These are phyloP conservation scores for Candida jianshihensis DNA, from an alignment of 805 yeast genomes.

Conservation along the genomic window DNA sequence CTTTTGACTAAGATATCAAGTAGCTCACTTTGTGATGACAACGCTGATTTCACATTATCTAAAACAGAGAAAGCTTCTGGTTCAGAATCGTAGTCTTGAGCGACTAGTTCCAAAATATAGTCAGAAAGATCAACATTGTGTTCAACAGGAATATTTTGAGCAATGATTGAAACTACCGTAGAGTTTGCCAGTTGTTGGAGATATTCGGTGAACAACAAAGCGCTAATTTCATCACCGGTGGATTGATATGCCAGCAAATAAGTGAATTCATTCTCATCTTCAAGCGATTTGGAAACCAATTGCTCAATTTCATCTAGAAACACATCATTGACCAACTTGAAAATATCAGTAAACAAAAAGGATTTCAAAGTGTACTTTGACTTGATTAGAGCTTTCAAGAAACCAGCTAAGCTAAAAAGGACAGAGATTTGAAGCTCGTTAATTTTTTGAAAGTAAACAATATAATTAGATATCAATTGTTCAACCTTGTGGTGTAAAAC, in stretches of 20 bases:
- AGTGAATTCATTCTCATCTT: constrained; percentile 19
- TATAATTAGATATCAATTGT: constrained; percentile 20
- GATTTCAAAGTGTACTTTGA: constrained; percentile 15
- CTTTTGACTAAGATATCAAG: constrained; percentile 12
- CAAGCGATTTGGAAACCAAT: constrained; percentile 28
- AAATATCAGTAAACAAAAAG: constrained; percentile 21
- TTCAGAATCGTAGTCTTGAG: constrained; percentile 21
- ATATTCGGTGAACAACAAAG: constrained; percentile 25
- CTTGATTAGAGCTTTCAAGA: constrained; percentile 26
- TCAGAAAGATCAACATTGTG: constrained; percentile 20
- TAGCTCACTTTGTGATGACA: constrained; percentile 9
- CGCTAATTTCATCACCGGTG: constrained; percentile 29
- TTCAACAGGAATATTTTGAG: background rate
- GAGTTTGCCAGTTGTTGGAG: constrained; percentile 16
- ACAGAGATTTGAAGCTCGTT: constrained; percentile 11
- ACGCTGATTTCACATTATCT: constrained; percentile 14
- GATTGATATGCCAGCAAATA: constrained; percentile 29
- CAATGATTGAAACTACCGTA: constrained; percentile 6
- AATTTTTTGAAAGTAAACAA: constrained; percentile 14
- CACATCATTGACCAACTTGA: constrained; percentile 13
- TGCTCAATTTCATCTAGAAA: constrained; percentile 16
- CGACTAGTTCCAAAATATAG: constrained; percentile 25
- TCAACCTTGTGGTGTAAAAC: constrained; percentile 15
- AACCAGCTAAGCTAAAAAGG: constrained; percentile 31
- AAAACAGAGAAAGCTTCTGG: constrained; percentile 14